Conservation (phyloP, 129 eudicot genomes). For the Calendula officinalis region DNA sequence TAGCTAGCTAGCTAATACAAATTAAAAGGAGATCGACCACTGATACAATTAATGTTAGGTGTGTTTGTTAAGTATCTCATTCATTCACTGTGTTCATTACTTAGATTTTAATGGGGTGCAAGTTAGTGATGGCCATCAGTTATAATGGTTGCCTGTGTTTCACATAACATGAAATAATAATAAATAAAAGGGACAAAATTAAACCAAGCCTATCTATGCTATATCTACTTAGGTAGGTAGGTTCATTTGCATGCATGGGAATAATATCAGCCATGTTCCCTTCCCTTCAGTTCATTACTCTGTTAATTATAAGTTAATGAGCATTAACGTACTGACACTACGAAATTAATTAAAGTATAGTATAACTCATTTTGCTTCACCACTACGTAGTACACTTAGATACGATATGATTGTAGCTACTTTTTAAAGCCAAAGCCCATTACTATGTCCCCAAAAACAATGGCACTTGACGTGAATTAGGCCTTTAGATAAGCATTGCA, state of each 20-base stretch:
- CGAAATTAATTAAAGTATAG: no score
- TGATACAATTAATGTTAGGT: background rate
- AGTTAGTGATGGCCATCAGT: conserved; percentile 10
- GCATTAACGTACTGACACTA: conserved; percentile 28
- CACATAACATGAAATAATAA: conserved; percentile 27
- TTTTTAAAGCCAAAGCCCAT: conserved; percentile 32
- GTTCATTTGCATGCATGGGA: conserved; percentile 24
- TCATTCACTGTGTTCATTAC: background rate
- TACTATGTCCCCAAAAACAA: conserved; percentile 33
- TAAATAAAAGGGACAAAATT: conserved; percentile 30
- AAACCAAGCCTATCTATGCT: conserved; percentile 8
- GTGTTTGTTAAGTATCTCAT: conserved; percentile 12
- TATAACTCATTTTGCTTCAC: conserved; percentile 31
- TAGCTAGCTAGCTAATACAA: background rate
- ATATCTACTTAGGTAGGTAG: conserved; percentile 8
- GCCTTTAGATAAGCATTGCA: conserved; percentile 34
- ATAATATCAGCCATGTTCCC: conserved; percentile 40
- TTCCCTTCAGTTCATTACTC: background rate
- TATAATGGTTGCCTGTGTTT: conserved; percentile 30
- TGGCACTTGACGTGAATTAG: conserved; percentile 33
- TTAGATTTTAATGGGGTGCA: conserved; percentile 11
- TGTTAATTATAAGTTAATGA: background rate
- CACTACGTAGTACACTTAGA: conserved; percentile 40
- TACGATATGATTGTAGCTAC: conserved; percentile 16
- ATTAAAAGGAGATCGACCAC: background rate